Evolutionary conservation across 2,329 filamentous ascomycete species (phyloP).

Genomic region (Rhynchosporium agropyri): DNA sequence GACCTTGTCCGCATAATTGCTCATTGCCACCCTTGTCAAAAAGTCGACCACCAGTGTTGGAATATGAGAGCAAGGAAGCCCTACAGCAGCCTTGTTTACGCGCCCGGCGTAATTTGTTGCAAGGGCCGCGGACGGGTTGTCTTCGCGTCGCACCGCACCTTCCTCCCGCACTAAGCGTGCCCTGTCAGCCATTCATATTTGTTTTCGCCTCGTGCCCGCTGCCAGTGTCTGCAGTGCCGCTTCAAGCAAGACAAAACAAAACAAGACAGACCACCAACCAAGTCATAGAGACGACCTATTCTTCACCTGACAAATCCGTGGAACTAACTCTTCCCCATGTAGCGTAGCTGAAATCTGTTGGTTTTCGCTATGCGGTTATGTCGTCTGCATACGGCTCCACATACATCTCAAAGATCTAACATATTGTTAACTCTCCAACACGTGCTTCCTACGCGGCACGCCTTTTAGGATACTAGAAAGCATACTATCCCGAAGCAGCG

Average conservation of each 20-base stretch:
- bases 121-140: slow-evolving; percentile 32
- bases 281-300: slow-evolving; percentile 12
- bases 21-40: slow-evolving; percentile 34
- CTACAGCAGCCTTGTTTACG: slow-evolving; percentile 42
- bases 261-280: background rate
- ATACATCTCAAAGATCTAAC: slow-evolving; percentile 4
- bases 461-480: slow-evolving; percentile 4
- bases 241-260: slow-evolving; percentile 16
- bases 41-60: slow-evolving; percentile 32
- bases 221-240: slow-evolving; percentile 22
- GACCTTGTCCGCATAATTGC: slow-evolving; percentile 33
- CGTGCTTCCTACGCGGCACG: slow-evolving; percentile 16
- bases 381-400: slow-evolving; percentile 20
- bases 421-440: slow-evolving; percentile 20
- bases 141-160: slow-evolving; percentile 37
- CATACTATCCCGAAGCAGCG: background rate
- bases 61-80: slow-evolving; percentile 32
- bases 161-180: slow-evolving; percentile 33
- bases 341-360: slow-evolving; percentile 2
- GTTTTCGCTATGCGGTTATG: background rate
- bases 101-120: slow-evolving; percentile 40
- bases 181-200: slow-evolving; percentile 35
- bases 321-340: slow-evolving; percentile 10
- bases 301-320: slow-evolving; percentile 10
- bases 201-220: slow-evolving; percentile 29